Evolutionary conservation across 352 stramenopile species (phyloP).

Genomic region (Phytophthora tubulina): DNA sequence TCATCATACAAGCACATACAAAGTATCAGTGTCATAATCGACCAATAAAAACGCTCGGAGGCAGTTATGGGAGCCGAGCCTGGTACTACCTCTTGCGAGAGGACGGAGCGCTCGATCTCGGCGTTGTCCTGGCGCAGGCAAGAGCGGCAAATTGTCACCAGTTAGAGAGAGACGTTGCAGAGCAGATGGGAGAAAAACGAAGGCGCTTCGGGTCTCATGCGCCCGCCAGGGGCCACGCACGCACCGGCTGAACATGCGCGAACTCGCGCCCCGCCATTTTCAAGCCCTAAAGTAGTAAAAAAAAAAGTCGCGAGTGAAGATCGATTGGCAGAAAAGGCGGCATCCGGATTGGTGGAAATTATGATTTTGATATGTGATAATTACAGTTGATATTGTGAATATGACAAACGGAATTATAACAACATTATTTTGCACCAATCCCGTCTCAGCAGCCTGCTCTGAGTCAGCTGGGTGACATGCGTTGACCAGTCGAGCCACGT

Average conservation of each 20-base stretch:
- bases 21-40: slow-evolving; percentile 1
- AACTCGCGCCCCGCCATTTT: slow-evolving; percentile 74
- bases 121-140: slow-evolving; percentile 73
- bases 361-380: slow-evolving; percentile 3
- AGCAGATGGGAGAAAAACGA: slow-evolving; percentile 16
- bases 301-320: not conserved
- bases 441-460: not conserved
- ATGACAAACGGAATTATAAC: no score
- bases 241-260: slow-evolving; percentile 80
- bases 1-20: slow-evolving; percentile 1
- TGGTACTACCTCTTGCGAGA: slow-evolving; percentile 71
- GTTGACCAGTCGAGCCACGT: slow-evolving; percentile 2
- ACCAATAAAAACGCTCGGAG: not conserved
- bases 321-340: slow-evolving; percentile 41
- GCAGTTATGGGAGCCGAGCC: not conserved
- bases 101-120: slow-evolving; percentile 83
- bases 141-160: slow-evolving; percentile 11
- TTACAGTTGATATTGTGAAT: slow-evolving; percentile 2
- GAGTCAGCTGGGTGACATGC: slow-evolving; percentile 4
- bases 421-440: no score
- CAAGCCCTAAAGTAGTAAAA: slow-evolving; percentile 3
- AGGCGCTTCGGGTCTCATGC: not conserved
- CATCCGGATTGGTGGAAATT: slow-evolving; percentile 17
- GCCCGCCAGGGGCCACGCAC: slow-evolving; percentile 20
- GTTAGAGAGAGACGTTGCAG: slow-evolving; percentile 10